A percentile compares a stretch with the other conserved stretches of the same genome.
These are phyloP conservation scores for Fusarium sp. DNA, from an alignment of 2,329 filamentous ascomycete species.

Conservation along the genomic window DNA sequence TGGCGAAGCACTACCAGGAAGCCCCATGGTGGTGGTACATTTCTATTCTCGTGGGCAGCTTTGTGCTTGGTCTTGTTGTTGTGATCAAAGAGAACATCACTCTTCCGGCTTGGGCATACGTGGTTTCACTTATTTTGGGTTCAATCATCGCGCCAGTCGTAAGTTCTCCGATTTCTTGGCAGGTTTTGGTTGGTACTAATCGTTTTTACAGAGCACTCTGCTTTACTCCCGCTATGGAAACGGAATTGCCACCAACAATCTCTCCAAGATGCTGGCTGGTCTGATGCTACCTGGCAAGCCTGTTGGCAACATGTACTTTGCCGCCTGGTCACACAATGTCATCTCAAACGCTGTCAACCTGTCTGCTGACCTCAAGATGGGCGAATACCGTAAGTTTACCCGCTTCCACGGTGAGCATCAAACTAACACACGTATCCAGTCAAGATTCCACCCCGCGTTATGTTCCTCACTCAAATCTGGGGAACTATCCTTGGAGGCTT, in stretches of 20 bases:
- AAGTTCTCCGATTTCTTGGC: constrained; percentile 22
- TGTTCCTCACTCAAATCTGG: constrained; percentile 69
- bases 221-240: constrained; percentile 67
- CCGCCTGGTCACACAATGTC: constrained; percentile 70
- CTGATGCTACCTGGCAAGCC: constrained; percentile 64
- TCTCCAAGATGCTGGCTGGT: constrained; percentile 70
- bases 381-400: constrained; percentile 64
- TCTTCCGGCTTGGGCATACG: constrained; percentile 62
- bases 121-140: constrained; percentile 60
- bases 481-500: constrained; percentile 67
- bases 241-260: constrained; percentile 69
- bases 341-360: constrained; percentile 64
- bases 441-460: constrained; percentile 67
- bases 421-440: constrained; percentile 52
- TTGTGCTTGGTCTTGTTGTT: constrained; percentile 62
- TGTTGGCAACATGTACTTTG: constrained; percentile 70
- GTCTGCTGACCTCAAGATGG: constrained; percentile 68
- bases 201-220: constrained; percentile 59
- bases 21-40: constrained; percentile 64
- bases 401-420: rapidly evolving
- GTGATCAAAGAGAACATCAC: constrained; percentile 62
- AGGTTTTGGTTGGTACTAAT: not conserved
- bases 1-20: constrained; percentile 67
- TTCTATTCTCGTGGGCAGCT: constrained; percentile 57
- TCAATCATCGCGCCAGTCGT: constrained; percentile 65